Evolutionary conservation across 148 eudicot genomes (phyloP), one percentile per base, ranked within the genome.

Genomic region (Camellia japonica): DNA sequence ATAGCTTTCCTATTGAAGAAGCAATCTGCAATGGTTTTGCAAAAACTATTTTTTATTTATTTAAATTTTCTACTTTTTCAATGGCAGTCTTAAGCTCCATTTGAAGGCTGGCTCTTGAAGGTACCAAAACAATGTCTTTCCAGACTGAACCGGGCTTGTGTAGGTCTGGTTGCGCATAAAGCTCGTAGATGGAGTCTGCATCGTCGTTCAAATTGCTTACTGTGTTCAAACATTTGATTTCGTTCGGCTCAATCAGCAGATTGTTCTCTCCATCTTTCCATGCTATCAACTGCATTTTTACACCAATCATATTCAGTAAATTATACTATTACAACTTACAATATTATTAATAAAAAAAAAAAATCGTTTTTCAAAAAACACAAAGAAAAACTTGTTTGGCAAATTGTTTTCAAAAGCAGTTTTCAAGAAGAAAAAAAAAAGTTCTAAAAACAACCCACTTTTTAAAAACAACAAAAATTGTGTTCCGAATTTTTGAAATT

Each of bases 181-280:
- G 96, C 73, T 95, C 94, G 69, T 88, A 83, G n/a, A 95, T 82
- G 67, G 90, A 88, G 47, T 93, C 93, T 20, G 98, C 98, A 49
- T 93, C 92, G 2, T 93, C 93, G 19, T 95, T 91, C 79, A 93
- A 79, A 43, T 67, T 86, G 44, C 86, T 81, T 4, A 91, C 87
- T 2, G 68, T 55, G 3, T 67, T 68, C 68, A 95, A 69, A 38
- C 94, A 90, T 43, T 84, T 74, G 18, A 91, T 89, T 18, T 89
- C 94, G 23, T 95, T 89, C 4, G 85, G 88, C 18, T 93, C 97
- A 16, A 93, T 87, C 62, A 95, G 71, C 47, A 95, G 81, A 60
- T 86, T 95, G 88, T 85, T 83, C 23, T 75, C 76, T 65, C 90
- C 90, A 73, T 93, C 94, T 82, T 95, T 95, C 96, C 97, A 93